Conservation (phyloP, 768 basidiomycete species). For the Naganishia onofrii region DNA sequence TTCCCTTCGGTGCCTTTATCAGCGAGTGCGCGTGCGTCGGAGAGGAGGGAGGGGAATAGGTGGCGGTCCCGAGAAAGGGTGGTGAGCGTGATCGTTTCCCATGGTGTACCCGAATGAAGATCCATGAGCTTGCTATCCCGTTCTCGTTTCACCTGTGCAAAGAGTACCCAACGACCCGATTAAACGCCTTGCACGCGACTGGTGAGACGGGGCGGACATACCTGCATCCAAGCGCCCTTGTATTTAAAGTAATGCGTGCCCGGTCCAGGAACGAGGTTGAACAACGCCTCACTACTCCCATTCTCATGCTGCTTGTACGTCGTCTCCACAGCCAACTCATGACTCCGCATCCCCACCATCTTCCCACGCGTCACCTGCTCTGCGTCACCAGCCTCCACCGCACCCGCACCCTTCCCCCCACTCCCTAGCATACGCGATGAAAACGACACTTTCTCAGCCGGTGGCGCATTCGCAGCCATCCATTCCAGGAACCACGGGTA, state of each 20-base stretch:
- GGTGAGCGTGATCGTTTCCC: slow-evolving; percentile 95
- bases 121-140: slow-evolving; percentile 90
- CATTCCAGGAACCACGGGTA: slow-evolving; percentile 97
- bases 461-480: slow-evolving; percentile 73
- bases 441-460: slow-evolving; percentile 31
- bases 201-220: slow-evolving; percentile 43
- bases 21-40: slow-evolving; percentile 86
- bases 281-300: slow-evolving; percentile 81
- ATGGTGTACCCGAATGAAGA: slow-evolving; percentile 84
- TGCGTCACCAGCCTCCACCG: slow-evolving; percentile 35
- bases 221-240: slow-evolving; percentile 92
- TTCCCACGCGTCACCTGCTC: slow-evolving; percentile 18
- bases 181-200: neutral
- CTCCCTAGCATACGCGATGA: neutral
- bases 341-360: slow-evolving; percentile 65
- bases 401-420: too few species aligned
- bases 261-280: slow-evolving; percentile 92
- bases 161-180: neutral
- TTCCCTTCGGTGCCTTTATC: slow-evolving; percentile 84
- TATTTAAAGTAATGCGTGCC: slow-evolving; percentile 92
- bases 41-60: slow-evolving; percentile 74
- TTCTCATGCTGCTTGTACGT: slow-evolving; percentile 78
- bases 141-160: slow-evolving; percentile 90
- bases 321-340: slow-evolving; percentile 95
- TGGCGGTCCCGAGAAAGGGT: slow-evolving; percentile 80